Conservation (phyloP, 805 yeast species). For the Candida yuanshanica region DNA sequence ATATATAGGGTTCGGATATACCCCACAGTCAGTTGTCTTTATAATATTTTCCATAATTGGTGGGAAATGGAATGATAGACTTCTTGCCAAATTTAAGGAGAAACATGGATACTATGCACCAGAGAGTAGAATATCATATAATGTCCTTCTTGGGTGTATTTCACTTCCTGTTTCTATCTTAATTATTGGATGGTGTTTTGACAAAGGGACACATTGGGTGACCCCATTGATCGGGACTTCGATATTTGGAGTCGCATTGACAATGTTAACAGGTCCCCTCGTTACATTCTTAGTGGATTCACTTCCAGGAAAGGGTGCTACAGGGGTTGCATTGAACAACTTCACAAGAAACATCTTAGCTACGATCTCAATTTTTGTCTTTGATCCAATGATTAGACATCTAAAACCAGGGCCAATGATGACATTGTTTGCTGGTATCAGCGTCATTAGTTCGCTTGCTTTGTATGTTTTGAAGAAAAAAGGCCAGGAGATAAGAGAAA, state of each 20-base stretch:
- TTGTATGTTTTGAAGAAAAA: constrained; percentile 42
- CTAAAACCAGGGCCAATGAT: constrained; percentile 68
- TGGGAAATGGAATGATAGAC: constrained; percentile 68
- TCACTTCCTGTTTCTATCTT: constrained; percentile 58
- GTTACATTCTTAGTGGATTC: constrained; percentile 78
- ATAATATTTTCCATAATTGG: constrained; percentile 67
- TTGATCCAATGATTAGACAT: constrained; percentile 62
- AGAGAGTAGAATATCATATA: constrained; percentile 73
- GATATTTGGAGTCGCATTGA: constrained; percentile 70
- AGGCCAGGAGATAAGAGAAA: constrained; percentile 56
- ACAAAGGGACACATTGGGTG: constrained; percentile 65
- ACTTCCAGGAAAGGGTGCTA: constrained; percentile 81
- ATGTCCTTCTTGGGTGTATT: constrained; percentile 57
- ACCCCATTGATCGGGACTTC: constrained; percentile 78
- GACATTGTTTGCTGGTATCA: constrained; percentile 57
- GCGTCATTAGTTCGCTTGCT: constrained; percentile 36
- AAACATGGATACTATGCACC: constrained; percentile 66
- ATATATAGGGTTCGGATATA: constrained; percentile 66
- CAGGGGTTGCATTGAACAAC: constrained; percentile 80
- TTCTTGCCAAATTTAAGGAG: constrained; percentile 45
- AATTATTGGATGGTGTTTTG: constrained; percentile 83
- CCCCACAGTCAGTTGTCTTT: constrained; percentile 78
- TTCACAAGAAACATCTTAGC: constrained; percentile 67
- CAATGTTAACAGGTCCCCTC: constrained; percentile 76
- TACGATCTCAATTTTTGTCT: constrained; percentile 65